Evolutionary conservation across 2,329 filamentous ascomycete genomes (phyloP), one percentile per base, ranked within the genome.

Genomic region (Balansia obtecta): DNA sequence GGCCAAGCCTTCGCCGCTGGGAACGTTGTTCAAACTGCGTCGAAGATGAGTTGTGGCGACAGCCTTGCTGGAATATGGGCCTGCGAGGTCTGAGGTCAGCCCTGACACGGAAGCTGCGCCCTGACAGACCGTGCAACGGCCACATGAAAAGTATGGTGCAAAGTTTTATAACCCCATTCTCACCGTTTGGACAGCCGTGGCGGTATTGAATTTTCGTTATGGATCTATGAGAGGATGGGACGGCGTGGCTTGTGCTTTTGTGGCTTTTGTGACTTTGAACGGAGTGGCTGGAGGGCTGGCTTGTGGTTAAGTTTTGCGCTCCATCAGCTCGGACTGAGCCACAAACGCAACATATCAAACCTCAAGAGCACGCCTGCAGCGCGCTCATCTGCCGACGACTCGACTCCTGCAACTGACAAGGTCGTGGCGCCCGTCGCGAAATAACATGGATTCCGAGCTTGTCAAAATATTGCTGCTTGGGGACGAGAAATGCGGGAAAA

Each of bases 401-500:
- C 27, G 27, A 27, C 12, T 37, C 16, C 20, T 18, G 11, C 13
- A 27, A 44, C 41, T 33, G 45, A 43, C 22, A 47, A 44, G 39
- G 18, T 16, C 39, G 16, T 9, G 13, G 18, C 37, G 22, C 45
- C 20, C 33, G 9, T n/a, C 45, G 16, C 12, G 15, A 37, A 37
- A 5, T 34, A 11, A 20, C 18, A 76, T 77, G 72, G 74, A 79
- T 48, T 57, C 67, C 38, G 63, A 73, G 50, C 67, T 67, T 46
- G 67, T 80, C 57, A 76, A 68, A n/a, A 66, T 82, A 13, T 61
- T 82, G 30, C 62, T 82, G 18, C 65, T 82, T n/a, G 79, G 79
- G 33, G 78, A 82, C 62, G 71, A 74, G 53, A 69, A 70, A 58
- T 77, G 77, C 54, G 79, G 79, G 50, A 83, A 82, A 63, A 78